A percentile compares a stretch with the other conserved stretches of the same genome.
phyloP scores from a whole-genome alignment of 2,329 filamentous ascomycete species.

The Albifimbria verrucaria region DNA sequence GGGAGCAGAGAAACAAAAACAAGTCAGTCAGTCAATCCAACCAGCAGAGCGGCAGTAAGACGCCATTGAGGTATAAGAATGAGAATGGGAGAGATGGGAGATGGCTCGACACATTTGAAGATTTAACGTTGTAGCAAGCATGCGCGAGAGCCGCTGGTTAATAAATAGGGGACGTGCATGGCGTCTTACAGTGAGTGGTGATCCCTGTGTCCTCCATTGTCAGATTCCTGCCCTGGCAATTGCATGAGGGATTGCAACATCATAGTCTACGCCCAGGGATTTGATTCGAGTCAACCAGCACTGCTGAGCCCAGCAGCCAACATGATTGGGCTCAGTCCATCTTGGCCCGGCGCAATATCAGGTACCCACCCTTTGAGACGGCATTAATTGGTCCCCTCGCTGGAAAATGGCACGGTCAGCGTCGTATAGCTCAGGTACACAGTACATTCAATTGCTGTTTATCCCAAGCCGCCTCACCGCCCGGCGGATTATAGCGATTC shows the following conservation, averaged over 20 bases:
- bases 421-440: background rate
- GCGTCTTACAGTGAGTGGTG: background rate
- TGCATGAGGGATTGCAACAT: background rate
- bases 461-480: too few species aligned
- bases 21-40: background rate
- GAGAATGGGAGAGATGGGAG: too few species aligned
- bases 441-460: too few species aligned
- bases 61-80: background rate
- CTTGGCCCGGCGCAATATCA: background rate
- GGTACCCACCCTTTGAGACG: background rate
- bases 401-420: background rate
- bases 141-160: too few species aligned
- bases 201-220: background rate
- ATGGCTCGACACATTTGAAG: too few species aligned
- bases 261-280: too few species aligned
- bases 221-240: background rate
- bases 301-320: background rate
- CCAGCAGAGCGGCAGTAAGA: background rate
- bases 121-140: too few species aligned
- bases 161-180: background rate
- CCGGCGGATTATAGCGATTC: background rate
- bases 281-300: background rate
- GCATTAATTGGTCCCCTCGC: background rate
- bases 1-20: background rate
- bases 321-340: background rate